Base-by-base conservation (phyloP, 2,329 filamentous ascomycete genomes). In the Xylariaceae sp. region DNA sequence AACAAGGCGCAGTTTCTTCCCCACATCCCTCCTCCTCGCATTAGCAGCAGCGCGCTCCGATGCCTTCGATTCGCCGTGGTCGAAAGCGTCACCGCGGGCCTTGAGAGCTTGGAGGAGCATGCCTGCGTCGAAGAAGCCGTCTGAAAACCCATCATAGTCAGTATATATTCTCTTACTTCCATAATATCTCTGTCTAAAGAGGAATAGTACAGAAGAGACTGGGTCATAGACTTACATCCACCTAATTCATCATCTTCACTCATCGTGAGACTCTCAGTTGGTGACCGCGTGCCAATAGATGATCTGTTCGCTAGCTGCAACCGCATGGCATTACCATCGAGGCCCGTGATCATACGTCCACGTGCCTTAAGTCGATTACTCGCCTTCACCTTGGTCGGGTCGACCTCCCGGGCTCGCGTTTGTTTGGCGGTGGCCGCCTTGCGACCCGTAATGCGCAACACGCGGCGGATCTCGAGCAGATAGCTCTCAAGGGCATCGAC, bases 101-200 rank as follows among this genome's bases (percentile, higher is more conserved):
- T 93, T 93, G 56, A 96, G 85, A 1, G 92, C 92, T 73, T 96
- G 91, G 21, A 95, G 81, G 4, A 97, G 84, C 92, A 97, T 96
- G 12, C 94, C 94, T 0, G 94, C 92, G 72, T 98, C 94, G 76
- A 98, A 98, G 80, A 98, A 97, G 28, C 94, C 94, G 79, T 97
- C 93, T 96, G 71, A 12, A 51, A 29, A 53, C 3, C 0, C 36
- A 37, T n/a, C n/a, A 12, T 24, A 6, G 47, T 63, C 14, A 65
- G 60, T 16, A 66, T 61, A 59, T 37, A 37, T 61, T 63, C 29
- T 36, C 40, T 40, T 49, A 29, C 3, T 7, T 11, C 9, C 19
- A 14, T n/a, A n/a, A n/a, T n/a, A n/a, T n/a, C n/a, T n/a, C n/a
- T 21, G 16, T 23, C 45, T 4, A n/a, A 28, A 40, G 33, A 16